phyloP scores from a whole-genome alignment of 2,329 filamentous ascomycete species.

The Clonostachys chloroleuca region DNA sequence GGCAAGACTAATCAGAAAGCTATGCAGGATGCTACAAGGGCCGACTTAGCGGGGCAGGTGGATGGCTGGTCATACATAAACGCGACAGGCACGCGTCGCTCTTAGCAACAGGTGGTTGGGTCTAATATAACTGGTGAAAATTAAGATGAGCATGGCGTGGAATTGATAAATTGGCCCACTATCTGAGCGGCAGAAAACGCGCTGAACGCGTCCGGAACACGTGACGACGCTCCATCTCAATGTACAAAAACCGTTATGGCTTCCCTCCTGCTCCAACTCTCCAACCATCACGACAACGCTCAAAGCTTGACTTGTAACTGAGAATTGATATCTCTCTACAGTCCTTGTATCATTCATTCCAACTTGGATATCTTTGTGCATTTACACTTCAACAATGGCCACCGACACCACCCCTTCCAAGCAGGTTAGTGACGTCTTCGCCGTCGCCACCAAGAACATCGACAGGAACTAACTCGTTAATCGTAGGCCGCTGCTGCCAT shows the following conservation, averaged over 20 bases:
- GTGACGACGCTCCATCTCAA: constrained; percentile 24
- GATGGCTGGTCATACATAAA: no score
- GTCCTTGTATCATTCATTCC: constrained; percentile 2
- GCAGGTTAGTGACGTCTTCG: constrained; percentile 41
- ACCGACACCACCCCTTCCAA: constrained; percentile 62
- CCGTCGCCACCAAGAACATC: constrained; percentile 2
- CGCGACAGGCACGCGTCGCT: no score
- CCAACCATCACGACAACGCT: constrained; percentile 11
- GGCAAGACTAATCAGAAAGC: no score
- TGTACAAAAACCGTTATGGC: constrained; percentile 31
- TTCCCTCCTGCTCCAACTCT: constrained; percentile 14
- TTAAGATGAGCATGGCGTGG: no score
- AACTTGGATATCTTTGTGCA: background rate
- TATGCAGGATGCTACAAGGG: no score
- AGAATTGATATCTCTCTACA: constrained; percentile 1
- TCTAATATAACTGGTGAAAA: no score
- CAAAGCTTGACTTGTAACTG: background rate
- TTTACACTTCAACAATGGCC: constrained; percentile 55
- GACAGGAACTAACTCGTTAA: constrained; percentile 20
- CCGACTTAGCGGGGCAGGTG: no score
- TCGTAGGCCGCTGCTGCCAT: constrained; percentile 79
- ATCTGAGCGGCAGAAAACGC: constrained; percentile 5
- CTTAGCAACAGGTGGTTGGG: no score
- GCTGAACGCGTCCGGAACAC: constrained; percentile 16
- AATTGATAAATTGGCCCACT: background rate